Base-by-base conservation (phyloP, 1,284 basidiomycete species). In the Leccinum brunneo-olivaceum region DNA sequence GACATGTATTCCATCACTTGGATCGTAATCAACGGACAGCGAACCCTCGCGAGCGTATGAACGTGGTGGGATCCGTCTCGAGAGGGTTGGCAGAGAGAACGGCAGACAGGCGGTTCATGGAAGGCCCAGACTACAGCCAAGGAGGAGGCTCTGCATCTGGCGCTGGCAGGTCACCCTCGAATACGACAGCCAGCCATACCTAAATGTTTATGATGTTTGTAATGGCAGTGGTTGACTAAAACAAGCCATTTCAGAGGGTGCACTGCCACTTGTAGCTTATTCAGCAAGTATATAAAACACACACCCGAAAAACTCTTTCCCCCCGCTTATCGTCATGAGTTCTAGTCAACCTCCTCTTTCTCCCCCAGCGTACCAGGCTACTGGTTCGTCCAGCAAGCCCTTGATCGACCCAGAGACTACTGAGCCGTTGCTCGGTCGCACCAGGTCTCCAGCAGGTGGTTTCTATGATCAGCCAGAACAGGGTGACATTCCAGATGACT, bases 401-500 rank as follows among this genome's bases (percentile, higher is more conserved):
- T 34, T 45, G 20, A 46, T 49, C 25, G 40, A 49, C 36, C 49
- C 60, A 3, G 66, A 67, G 12, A 56, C 62, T 11, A 42, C 49
- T 4, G 65, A 76, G 40, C 80, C 78, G 0, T 63, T 83, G 19
- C 67, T 80, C 19, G 68, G 70, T 29, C 71, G 61, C 56, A 62
- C 57, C 9, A 53, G 61, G 36, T 57, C 70, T 58, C 70, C 63
- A 59, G 72, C 54, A 12, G 70, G 72, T 25, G 80, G 66, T 10
- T 74, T 80, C 54, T 85, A 74, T 53, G 73, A 88, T 62, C 84
- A 88, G 54, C 82, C 85, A n/a, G 69, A 64, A 18, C 65, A 64
- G 38, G 81, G 72, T 36, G 86, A 88, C 55, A 56, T 89, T 45
- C 87, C 86, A 2, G 86, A 90, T 58, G 86, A 90, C 62, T 90